Evolutionary conservation across 73 alveolate genomes (phyloP).

Genomic region (Breviolum minutum): DNA sequence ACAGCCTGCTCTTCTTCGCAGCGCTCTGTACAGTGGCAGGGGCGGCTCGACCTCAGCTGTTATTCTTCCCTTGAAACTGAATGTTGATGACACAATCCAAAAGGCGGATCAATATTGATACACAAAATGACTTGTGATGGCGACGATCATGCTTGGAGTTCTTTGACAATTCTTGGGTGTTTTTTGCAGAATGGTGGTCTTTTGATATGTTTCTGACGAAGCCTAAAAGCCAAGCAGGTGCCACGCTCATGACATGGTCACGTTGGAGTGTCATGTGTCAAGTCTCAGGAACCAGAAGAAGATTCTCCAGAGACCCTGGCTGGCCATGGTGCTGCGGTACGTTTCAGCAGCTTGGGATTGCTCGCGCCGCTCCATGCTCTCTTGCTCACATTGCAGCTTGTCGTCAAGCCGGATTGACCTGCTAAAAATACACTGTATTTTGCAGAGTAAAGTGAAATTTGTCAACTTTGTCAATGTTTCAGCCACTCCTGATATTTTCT

Average conservation of each 20-base stretch:
- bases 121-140: not conserved
- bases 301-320: constrained; percentile 63
- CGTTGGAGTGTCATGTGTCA: not conserved
- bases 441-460: not conserved
- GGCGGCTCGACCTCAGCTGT: not conserved
- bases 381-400: constrained; percentile 46
- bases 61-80: too few relatives aligned
- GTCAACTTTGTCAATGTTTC: not conserved
- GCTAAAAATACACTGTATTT: not conserved
- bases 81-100: not conserved
- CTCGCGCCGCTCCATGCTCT: constrained; percentile 73
- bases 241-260: not conserved
- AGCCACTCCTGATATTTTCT: too few relatives aligned
- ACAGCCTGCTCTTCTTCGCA: constrained; percentile 43
- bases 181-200: too few relatives aligned
- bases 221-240: not conserved
- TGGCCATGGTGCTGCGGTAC: constrained; percentile 43
- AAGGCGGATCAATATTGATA: not conserved
- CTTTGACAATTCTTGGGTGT: too few relatives aligned
- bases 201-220: too few relatives aligned
- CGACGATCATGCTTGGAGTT: too few relatives aligned
- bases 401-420: not conserved
- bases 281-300: constrained; percentile 46
- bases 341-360: constrained; percentile 58
- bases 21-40: constrained; percentile 71